Base-by-base conservation (phyloP, 495 filamentous ascomycete genomes). In the Aspergillus nanangensis region DNA sequence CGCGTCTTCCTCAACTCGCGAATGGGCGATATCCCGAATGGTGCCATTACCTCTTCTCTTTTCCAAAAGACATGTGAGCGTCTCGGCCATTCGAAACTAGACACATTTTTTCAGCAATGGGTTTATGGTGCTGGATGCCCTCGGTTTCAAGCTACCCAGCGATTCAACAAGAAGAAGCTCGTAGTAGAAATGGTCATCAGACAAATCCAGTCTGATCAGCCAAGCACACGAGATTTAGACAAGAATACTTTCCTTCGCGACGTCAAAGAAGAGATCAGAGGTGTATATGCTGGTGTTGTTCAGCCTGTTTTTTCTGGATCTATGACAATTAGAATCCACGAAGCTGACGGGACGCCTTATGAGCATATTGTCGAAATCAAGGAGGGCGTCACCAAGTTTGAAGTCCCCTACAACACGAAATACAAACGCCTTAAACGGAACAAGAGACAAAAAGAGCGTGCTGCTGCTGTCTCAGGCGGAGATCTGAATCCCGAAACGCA, bases 341-440 rank as follows among this genome's bases (percentile, higher is more conserved):
- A 99, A 67, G 94, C 93, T 20, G 94, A 99, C 60, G 93, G 93
- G 13, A 97, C 94, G 2, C 93, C 93, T 17, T 99, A 99, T 62
- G 93, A 99, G 65, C 93, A 99, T 58, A 95, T 96, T 52, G 87
- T 96, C 20, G 87, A 95, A 44, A 94, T 99, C 60, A 90, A 88
- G 52, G 90, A 96, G 44, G 81, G 82, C 7, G 73, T 78, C 31
- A 86, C 83, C 5, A 86, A 81, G 46, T 84, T 96, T 45, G 90
- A 96, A 37, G 96, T 99, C 46, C 90, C 92, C 11, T 99, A 99
- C 58, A 97, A 97, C 58, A 99, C 93, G 0, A 99, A 99, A 59
- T 99, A 99, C 64, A 99, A 97, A 71, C 83, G 93, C 2, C 73
- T 99, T 27, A 99, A 99, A 70, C 80, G 92, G 23, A 96, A 85